A percentile compares a stretch with the other conserved stretches of the same genome.
Evolutionary conservation across 2,329 filamentous ascomycete species (phyloP).

Genomic region (Alternaria rosae): DNA sequence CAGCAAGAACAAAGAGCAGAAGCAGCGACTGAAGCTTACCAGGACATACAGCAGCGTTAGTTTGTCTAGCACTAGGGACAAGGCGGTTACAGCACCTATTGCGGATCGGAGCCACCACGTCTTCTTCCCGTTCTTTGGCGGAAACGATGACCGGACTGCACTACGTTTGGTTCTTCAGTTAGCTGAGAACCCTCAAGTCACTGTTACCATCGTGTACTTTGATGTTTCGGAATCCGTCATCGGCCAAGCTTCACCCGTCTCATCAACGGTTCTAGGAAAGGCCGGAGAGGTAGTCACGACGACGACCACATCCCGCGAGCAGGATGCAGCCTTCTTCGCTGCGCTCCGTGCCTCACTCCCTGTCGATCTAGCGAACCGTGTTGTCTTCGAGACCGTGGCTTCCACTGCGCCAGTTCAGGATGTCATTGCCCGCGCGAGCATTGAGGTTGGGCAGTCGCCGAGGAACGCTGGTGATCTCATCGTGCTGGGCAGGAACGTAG

Average conservation of each 20-base stretch:
- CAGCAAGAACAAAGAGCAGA: slow-evolving; percentile 45
- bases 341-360: slow-evolving; percentile 65
- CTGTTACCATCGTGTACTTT: slow-evolving; percentile 76
- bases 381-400: slow-evolving; percentile 64
- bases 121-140: slow-evolving; percentile 87
- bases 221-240: slow-evolving; percentile 39
- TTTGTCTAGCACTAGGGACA: slow-evolving; percentile 65
- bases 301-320: slow-evolving; percentile 40
- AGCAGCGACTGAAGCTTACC: slow-evolving; percentile 21
- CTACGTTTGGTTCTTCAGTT: slow-evolving; percentile 84
- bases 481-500: slow-evolving; percentile 65
- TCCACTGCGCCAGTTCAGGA: slow-evolving; percentile 49
- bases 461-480: slow-evolving; percentile 76
- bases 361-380: slow-evolving; percentile 58
- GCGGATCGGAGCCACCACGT: slow-evolving; percentile 79
- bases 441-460: slow-evolving; percentile 66
- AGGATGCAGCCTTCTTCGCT: slow-evolving; percentile 64
- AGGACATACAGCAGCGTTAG: slow-evolving; percentile 44
- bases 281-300: slow-evolving; percentile 17
- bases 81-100: slow-evolving; percentile 63
- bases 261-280: slow-evolving; percentile 21
- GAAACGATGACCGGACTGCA: slow-evolving; percentile 80
- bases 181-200: slow-evolving; percentile 78
- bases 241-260: slow-evolving; percentile 13
- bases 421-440: slow-evolving; percentile 62